Percentiles rank a stretch among this genome's conserved stretches.
Evolutionary conservation across 257 asterid genomes (phyloP).

Genomic region (Misopates orontium): DNA sequence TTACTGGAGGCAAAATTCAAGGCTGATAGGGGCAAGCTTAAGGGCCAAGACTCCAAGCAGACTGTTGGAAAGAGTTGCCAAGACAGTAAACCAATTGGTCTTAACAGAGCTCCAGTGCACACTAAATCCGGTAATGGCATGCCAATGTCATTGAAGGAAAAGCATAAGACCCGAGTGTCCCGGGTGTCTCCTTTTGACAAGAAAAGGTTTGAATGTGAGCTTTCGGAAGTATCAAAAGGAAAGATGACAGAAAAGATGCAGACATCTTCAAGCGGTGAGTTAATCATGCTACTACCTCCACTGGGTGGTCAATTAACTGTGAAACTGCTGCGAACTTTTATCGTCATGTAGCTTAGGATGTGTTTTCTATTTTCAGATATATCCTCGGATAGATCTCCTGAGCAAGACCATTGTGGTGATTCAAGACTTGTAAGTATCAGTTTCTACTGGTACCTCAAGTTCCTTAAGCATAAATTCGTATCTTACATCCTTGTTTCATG

Average conservation of each 20-base stretch:
- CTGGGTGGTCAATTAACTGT: too few species aligned
- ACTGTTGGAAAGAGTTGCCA: slow-evolving; percentile 22
- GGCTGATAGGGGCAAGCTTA: slow-evolving; percentile 22
- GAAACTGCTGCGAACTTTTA: too few species aligned
- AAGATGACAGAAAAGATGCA: slow-evolving; percentile 37
- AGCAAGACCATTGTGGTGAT: slow-evolving; percentile 29
- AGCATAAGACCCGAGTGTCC: neutral
- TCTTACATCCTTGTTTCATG: slow-evolving; percentile 13
- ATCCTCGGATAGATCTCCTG: slow-evolving; percentile 41
- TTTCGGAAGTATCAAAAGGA: slow-evolving; percentile 34
- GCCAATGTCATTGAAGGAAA: slow-evolving; percentile 40
- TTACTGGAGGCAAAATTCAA: slow-evolving; percentile 47
- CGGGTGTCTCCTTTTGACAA: slow-evolving; percentile 27
- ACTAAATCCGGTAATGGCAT: slow-evolving; percentile 24
- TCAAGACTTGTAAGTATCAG: slow-evolving; percentile 45
- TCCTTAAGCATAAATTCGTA: slow-evolving; percentile 14
- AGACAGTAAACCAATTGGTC: slow-evolving; percentile 15
- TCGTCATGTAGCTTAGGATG: neutral
- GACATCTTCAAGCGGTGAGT: slow-evolving; percentile 52
- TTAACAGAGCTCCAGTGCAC: slow-evolving; percentile 26
- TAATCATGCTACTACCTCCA: slow-evolving; percentile 10
- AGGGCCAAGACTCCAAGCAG: slow-evolving; percentile 28
- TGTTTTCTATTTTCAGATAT: slow-evolving; percentile 28
- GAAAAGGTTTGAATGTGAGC: slow-evolving; percentile 37
- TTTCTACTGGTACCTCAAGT: slow-evolving; percentile 8